These are phyloP conservation scores for Strigomonas culicis DNA, from an alignment of 208 protist species.

Conservation along the genomic window DNA sequence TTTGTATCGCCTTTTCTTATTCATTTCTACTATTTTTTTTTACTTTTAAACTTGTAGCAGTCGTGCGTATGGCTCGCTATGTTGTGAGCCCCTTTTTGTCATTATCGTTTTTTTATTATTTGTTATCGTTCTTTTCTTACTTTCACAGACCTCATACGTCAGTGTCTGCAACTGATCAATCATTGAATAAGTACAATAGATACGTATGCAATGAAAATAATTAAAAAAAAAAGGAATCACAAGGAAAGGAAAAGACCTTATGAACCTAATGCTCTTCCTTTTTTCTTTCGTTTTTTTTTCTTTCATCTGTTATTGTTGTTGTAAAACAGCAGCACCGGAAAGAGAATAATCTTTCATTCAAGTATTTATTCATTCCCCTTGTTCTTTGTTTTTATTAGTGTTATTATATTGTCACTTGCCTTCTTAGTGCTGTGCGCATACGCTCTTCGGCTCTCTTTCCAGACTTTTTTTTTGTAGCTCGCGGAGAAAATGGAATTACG, in stretches of 20 bases:
- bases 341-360: not conserved
- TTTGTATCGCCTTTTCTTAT: not conserved
- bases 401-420: not conserved
- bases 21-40: conserved; percentile 6
- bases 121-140: not conserved
- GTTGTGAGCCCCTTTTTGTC: not conserved
- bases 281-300: conserved; percentile 20
- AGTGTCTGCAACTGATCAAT: not conserved
- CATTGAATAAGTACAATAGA: not conserved
- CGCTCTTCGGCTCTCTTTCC: not conserved
- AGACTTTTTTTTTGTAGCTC: conserved; percentile 4
- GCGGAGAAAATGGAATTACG: too few species aligned
- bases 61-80: not conserved
- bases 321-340: too few species aligned
- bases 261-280: not conserved
- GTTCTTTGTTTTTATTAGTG: conserved; percentile 12
- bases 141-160: not conserved
- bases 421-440: conserved; percentile 8
- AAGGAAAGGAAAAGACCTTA: conserved; percentile 1
- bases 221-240: not conserved
- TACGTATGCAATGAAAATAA: conserved; percentile 3
- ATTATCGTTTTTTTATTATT: not conserved
- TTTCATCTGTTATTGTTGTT: conserved; percentile 9
- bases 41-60: not conserved
- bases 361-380: conserved; percentile 12